phyloP scores from a whole-genome alignment of 2,329 filamentous ascomycete genomes.

The Ceratocystis huliohia region DNA sequence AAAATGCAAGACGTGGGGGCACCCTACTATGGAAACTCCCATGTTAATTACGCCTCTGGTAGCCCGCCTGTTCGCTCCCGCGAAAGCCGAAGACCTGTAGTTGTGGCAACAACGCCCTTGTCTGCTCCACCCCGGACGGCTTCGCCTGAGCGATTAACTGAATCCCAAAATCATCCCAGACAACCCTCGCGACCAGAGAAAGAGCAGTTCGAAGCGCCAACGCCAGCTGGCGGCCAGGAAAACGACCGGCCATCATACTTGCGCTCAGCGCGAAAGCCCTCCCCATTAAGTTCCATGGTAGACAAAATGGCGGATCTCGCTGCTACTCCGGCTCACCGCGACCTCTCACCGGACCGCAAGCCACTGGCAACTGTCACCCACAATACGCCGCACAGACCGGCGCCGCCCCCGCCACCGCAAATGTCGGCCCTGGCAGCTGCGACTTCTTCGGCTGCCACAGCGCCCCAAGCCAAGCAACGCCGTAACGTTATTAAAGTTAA shows the following conservation, averaged over 20 bases:
- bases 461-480: conserved; percentile 53
- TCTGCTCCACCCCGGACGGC: conserved; percentile 46
- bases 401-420: conserved; percentile 76
- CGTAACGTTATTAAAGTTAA: conserved; percentile 79
- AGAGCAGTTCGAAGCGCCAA: neutral
- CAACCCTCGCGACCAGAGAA: conserved; percentile 20
- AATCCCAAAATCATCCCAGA: conserved; percentile 13
- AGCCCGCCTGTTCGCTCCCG: conserved; percentile 41
- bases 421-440: conserved; percentile 94
- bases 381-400: conserved; percentile 65
- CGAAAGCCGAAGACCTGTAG: conserved; percentile 25
- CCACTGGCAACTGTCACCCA: conserved; percentile 42
- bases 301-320: conserved; percentile 14
- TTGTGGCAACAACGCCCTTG: conserved; percentile 31
- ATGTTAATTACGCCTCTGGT: conserved; percentile 41
- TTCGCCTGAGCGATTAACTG: conserved; percentile 30
- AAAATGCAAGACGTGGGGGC: conserved; percentile 30
- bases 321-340: conserved; percentile 10
- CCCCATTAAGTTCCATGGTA: conserved; percentile 13
- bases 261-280: conserved; percentile 26
- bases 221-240: conserved; percentile 61
- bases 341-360: conserved; percentile 43
- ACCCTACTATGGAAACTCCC: conserved; percentile 32
- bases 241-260: conserved; percentile 65
- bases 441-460: conserved; percentile 43